These are phyloP conservation scores for Pinus tabuliformis DNA, from an alignment of 75 land plant species.

Conservation along the genomic window DNA sequence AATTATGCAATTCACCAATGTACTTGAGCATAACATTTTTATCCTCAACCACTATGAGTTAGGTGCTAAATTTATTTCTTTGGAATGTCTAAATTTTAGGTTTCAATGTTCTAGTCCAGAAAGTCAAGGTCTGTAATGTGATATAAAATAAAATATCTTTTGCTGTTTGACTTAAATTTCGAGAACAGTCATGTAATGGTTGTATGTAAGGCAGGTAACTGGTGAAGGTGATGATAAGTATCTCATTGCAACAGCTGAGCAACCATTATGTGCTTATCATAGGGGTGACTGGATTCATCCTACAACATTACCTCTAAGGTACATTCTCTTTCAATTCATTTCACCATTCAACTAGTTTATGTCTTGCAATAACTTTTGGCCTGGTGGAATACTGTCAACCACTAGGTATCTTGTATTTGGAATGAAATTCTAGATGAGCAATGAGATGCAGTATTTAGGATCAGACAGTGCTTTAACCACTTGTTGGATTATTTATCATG, in stretches of 20 bases:
- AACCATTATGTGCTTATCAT: slow-evolving; percentile 94
- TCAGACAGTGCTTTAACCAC: not conserved
- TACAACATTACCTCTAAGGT: slow-evolving; percentile 77
- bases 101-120: not conserved
- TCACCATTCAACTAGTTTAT: not conserved
- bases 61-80: not conserved
- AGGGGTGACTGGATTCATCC: slow-evolving; percentile 90
- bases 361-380: not conserved
- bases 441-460: not conserved
- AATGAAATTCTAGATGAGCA: not conserved
- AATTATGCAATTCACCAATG: too few relatives aligned
- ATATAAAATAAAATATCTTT: too few relatives aligned
- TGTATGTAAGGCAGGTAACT: slow-evolving; percentile 52
- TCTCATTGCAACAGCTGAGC: slow-evolving; percentile 96
- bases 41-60: too few relatives aligned
- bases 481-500: not conserved
- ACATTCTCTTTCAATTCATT: not conserved
- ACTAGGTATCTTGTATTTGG: not conserved
- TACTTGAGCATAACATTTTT: too few relatives aligned
- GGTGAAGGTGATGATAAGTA: slow-evolving; percentile 99
- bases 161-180: not conserved
- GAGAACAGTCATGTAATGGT: not conserved
- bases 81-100: not conserved
- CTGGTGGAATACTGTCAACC: not conserved
- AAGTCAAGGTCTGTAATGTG: too few relatives aligned